Conservation (phyloP, 2,329 filamentous ascomycete genomes). For the Chrysoporthe cubensis region DNA sequence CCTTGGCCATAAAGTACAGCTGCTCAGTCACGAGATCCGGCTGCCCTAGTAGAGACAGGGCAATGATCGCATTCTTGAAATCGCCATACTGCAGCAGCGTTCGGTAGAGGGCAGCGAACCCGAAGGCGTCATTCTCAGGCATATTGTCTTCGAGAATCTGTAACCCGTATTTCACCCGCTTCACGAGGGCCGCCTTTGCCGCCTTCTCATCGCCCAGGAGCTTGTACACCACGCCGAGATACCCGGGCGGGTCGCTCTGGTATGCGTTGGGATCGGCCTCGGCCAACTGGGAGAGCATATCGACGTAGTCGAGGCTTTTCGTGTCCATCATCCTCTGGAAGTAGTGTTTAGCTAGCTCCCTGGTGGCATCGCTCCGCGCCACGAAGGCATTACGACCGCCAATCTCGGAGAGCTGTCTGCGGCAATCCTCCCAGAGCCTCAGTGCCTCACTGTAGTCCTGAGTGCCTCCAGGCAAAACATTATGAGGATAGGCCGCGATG, state of each 20-base stretch:
- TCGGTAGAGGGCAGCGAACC: constrained; percentile 16
- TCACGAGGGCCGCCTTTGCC: constrained; percentile 21
- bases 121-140: constrained; percentile 28
- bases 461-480: neutral
- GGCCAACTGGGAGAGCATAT: constrained; percentile 26
- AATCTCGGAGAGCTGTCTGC: constrained; percentile 28
- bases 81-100: constrained; percentile 20
- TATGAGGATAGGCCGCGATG: neutral
- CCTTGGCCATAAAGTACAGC: constrained; percentile 7
- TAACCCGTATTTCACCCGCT: constrained; percentile 20
- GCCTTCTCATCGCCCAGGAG: constrained; percentile 25
- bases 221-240: constrained; percentile 29
- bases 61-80: constrained; percentile 15
- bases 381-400: constrained; percentile 30
- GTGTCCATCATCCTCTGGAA: constrained; percentile 32
- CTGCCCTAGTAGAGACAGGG: constrained; percentile 16
- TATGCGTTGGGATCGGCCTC: constrained; percentile 15
- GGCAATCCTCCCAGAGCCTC: constrained; percentile 30
- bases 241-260: constrained; percentile 23
- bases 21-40: constrained; percentile 12
- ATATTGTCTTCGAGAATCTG: constrained; percentile 20
- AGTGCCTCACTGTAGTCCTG: constrained; percentile 6
- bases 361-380: constrained; percentile 19
- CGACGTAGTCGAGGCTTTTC: constrained; percentile 19
- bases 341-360: constrained; percentile 31